These are phyloP conservation scores for Boletus pseudopeckii DNA, from an alignment of 768 basidiomycete species.

Conservation along the genomic window DNA sequence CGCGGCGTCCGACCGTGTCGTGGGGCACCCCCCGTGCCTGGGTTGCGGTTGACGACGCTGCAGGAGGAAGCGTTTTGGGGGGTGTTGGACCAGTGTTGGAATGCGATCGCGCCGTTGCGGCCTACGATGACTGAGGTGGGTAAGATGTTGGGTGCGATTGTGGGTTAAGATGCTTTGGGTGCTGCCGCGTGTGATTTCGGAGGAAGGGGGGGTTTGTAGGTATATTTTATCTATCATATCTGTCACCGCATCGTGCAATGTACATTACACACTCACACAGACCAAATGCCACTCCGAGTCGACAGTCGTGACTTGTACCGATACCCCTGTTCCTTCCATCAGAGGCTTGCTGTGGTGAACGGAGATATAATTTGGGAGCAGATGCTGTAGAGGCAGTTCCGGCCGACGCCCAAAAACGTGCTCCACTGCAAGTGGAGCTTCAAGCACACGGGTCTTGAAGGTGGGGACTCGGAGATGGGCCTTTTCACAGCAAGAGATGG, in stretches of 20 bases:
- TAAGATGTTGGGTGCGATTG: constrained; percentile 8
- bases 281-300: too few species aligned
- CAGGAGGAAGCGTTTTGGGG: constrained; percentile 41
- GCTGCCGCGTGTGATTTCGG: neutral
- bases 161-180: neutral
- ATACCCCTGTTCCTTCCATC: neutral
- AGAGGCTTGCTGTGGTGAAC: neutral
- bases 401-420: neutral
- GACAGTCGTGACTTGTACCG: too few species aligned
- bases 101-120: constrained; percentile 32
- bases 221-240: neutral
- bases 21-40: constrained; percentile 23
- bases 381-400: neutral
- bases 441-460: neutral
- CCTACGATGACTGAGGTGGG: constrained; percentile 43
- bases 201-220: neutral
- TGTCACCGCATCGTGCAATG: neutral
- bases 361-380: too few species aligned
- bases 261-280: neutral
- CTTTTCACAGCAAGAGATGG: too few species aligned
- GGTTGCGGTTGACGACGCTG: constrained; percentile 11
- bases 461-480: too few species aligned
- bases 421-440: neutral
- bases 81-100: constrained; percentile 47
- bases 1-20: constrained; percentile 47